These are phyloP conservation scores for Colletotrichum eremochloae DNA, from an alignment of 2,329 filamentous ascomycete genomes.

Conservation along the genomic window DNA sequence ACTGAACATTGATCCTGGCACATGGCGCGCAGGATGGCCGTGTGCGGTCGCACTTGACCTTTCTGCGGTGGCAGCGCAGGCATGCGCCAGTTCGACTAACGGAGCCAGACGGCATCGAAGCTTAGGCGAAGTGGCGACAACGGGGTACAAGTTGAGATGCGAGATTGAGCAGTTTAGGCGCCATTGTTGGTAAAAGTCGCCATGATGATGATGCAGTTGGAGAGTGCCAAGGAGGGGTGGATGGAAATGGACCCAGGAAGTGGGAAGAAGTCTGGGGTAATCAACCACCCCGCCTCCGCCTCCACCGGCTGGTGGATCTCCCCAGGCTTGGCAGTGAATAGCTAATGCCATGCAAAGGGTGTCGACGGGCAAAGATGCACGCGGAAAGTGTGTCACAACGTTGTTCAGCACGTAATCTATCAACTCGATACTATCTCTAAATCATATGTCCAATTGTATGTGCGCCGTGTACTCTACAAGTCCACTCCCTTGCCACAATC, in stretches of 20 bases:
- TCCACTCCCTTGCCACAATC: not conserved
- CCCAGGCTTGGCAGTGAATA: not conserved
- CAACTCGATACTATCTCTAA: not conserved
- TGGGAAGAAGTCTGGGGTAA: slow-evolving; percentile 24
- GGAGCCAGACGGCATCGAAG: slow-evolving; percentile 24
- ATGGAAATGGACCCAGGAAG: not conserved
- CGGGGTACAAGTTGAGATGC: not conserved
- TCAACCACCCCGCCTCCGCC: slow-evolving; percentile 8
- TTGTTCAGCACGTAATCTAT: not conserved
- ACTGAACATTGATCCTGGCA: slow-evolving; percentile 50
- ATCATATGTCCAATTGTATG: not conserved
- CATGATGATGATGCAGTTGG: not conserved
- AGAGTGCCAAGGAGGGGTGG: not conserved
- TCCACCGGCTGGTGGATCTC: not conserved
- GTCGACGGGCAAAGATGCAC: not conserved
- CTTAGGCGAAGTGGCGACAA: too few relatives aligned
- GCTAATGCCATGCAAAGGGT: too few relatives aligned
- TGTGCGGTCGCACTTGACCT: slow-evolving; percentile 56
- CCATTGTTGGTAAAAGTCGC: too few relatives aligned
- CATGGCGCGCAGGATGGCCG: slow-evolving; percentile 54
- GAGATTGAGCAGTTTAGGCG: not conserved
- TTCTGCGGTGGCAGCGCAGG: slow-evolving; percentile 57
- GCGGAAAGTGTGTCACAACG: not conserved
- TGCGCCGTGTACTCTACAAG: not conserved
- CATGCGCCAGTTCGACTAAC: slow-evolving; percentile 48